Percentiles rank a stretch among this genome's conserved stretches.
phyloP scores from a whole-genome alignment of 441 rosid species.

The Populus hybrid region DNA sequence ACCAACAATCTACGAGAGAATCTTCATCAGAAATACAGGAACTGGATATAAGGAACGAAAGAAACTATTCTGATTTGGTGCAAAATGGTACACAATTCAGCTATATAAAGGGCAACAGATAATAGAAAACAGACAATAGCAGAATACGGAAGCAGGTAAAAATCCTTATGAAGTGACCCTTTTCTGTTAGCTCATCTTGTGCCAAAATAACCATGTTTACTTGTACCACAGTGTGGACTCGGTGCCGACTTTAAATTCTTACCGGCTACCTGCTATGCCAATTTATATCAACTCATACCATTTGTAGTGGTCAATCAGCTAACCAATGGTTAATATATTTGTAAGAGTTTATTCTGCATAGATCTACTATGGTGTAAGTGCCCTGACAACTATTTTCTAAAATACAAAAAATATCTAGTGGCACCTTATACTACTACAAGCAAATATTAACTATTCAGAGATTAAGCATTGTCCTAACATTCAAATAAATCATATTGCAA shows the following conservation, averaged over 20 bases:
- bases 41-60: background rate
- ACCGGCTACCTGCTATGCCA: background rate
- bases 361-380: background rate
- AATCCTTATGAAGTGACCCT: background rate
- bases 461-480: background rate
- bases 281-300: background rate
- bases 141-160: background rate
- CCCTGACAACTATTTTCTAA: background rate
- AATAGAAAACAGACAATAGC: background rate
- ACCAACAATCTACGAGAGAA: constrained; percentile 72
- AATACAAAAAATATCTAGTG: background rate
- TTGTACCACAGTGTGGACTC: background rate
- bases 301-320: background rate
- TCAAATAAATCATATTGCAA: background rate
- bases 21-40: constrained; percentile 27
- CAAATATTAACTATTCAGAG: background rate
- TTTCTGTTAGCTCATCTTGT: background rate
- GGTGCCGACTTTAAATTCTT: background rate
- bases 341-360: background rate
- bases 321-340: background rate
- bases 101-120: background rate
- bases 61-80: background rate
- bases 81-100: background rate
- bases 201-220: background rate
- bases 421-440: background rate